A percentile compares a stretch with the other conserved stretches of the same genome.
phyloP scores from a whole-genome alignment of 768 basidiomycete genomes.

The Termitomyces sp. region DNA sequence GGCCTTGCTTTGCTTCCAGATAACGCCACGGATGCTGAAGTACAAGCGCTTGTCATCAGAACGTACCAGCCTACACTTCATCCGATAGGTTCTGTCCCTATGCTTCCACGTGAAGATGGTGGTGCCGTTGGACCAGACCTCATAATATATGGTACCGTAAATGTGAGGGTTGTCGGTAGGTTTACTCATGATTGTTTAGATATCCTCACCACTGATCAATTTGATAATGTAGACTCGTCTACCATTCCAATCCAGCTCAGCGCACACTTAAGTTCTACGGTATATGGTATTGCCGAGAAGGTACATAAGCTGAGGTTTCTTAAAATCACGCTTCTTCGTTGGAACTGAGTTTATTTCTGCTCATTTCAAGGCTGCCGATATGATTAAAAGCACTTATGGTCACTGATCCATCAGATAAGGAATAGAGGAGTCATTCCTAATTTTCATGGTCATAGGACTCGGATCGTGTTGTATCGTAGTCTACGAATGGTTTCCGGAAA shows the following conservation, averaged over 20 bases:
- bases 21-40: slow-evolving; percentile 5
- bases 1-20: slow-evolving; percentile 3
- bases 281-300: slow-evolving; percentile 14
- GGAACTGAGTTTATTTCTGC: background rate
- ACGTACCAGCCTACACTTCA: slow-evolving; percentile 3
- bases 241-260: slow-evolving; percentile 12
- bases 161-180: slow-evolving; percentile 12
- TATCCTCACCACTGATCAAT: background rate
- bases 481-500: too few species aligned
- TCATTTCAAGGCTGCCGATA: slow-evolving; percentile 7
- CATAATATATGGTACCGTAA: slow-evolving; percentile 10
- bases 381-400: slow-evolving; percentile 1
- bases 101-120: slow-evolving; percentile 10
- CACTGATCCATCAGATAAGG: background rate
- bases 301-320: background rate
- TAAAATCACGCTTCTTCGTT: background rate
- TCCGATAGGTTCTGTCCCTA: slow-evolving; percentile 11
- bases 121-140: slow-evolving; percentile 13
- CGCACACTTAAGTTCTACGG: slow-evolving; percentile 6
- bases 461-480: too few species aligned
- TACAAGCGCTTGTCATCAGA: slow-evolving; percentile 1
- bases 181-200: background rate
- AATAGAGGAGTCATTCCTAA: background rate
- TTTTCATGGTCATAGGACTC: too few species aligned
- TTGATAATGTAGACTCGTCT: slow-evolving; percentile 7